Evolutionary conservation across 805 yeast genomes (phyloP), one percentile per base, ranked within the genome.

Genomic region (Pichia phayaonensis): DNA sequence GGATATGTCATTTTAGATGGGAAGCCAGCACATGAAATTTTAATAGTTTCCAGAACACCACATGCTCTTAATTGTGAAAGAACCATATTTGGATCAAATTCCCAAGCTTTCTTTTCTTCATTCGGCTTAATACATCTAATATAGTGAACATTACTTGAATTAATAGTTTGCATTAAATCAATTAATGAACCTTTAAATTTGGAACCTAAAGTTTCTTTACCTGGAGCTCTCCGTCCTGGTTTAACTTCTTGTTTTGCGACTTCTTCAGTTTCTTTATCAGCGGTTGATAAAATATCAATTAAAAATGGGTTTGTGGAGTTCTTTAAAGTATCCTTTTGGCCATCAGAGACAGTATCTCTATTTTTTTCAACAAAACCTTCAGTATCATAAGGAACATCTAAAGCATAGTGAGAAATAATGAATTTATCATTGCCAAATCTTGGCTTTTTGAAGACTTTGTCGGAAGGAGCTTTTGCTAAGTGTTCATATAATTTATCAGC

Each of bases 41-140:
- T 76, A 63, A 92, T 92, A 2, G 99, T 94, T 66, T 94, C 99
- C 59, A 92, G 74, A 44, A 92, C 98, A 84, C 99, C 99, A 75
- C 99, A 92, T 7, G 99, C 99, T 65, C 99, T 80, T 55, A 92
- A 76, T 69, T 92, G 99, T 7, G 95, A 84, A 54, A 94, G 75
- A 15, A 92, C 98, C 97, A 92, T 90, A 42, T 90, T 77, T 16
- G 95, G 89, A 62, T 90, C 96, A 68, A 92, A 92, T 65, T 83
- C 85, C 98, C 99, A 92, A 2, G 98, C 96, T 54, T 81, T 84
- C 68, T 94, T 92, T 56, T 82, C 83, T 61, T 90, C 97, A 66
- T 92, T 92, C 7, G 99, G 98, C 68, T 92, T 92, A 65, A 94
- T 92, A 75, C 99, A 92, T 65, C 99, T 84, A 64, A 92, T 92